A percentile compares a stretch with the other conserved stretches of the same genome.
These are phyloP conservation scores for Chytriomyces hyalinus DNA, from an alignment of 192 early-diverging fungal genomes.

Conservation along the genomic window DNA sequence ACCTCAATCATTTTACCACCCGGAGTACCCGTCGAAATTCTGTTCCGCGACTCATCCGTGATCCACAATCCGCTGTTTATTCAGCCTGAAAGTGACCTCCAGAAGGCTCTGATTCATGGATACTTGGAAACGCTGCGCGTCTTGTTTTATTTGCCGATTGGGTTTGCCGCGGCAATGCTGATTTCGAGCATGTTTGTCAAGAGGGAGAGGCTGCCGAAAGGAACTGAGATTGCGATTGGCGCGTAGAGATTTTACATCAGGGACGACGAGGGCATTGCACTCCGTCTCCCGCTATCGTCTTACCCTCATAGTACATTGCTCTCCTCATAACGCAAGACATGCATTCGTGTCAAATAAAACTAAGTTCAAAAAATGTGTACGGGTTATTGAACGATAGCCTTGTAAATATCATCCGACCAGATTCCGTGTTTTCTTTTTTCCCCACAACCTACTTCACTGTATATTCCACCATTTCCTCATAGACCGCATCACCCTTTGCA, in stretches of 20 bases:
- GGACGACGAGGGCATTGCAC: no score
- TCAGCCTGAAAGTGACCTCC: background rate
- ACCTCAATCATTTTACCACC: constrained; percentile 4
- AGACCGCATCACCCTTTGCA: no score
- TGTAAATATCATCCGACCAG: no score
- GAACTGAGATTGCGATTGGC: constrained; percentile 29
- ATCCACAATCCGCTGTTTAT: constrained; percentile 19
- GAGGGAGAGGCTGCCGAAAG: constrained; percentile 41
- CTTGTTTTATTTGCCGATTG: constrained; percentile 37
- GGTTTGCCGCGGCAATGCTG: constrained; percentile 34
- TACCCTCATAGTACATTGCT: no score
- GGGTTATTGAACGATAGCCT: no score
- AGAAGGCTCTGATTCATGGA: constrained; percentile 36
- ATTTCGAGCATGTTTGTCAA: constrained; percentile 36
- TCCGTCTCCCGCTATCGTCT: no score
- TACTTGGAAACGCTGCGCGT: constrained; percentile 30
- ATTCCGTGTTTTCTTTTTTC: no score
- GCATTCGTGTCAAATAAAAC: no score
- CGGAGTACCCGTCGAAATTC: background rate
- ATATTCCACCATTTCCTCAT: no score
- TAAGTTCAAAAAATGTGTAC: no score
- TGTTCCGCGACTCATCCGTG: constrained; percentile 7
- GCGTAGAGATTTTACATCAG: background rate
- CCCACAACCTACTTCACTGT: no score
- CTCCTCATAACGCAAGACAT: no score